Evolutionary conservation across 1,139 yeast genomes (phyloP), one percentile per base, ranked within the genome.

Genomic region (Suhomyces anneliseae): DNA sequence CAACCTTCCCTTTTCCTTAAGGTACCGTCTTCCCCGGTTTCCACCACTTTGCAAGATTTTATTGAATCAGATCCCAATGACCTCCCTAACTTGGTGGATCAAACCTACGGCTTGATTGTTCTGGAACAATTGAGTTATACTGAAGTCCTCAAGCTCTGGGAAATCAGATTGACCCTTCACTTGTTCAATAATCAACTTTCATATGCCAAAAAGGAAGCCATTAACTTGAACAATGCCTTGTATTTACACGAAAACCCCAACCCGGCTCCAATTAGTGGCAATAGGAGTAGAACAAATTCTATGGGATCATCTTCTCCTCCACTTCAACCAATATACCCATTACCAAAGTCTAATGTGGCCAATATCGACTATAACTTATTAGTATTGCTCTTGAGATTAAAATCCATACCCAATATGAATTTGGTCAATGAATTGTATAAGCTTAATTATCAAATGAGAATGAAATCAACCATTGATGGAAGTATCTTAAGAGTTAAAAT

Each of bases 351-450:
- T 47, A 60, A 65, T 42, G 61, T 64, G 9, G 55, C 60, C 33
- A 40, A 57, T 15, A 59, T 72, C 26, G 57, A 57, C 7, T 54
- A 61, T 46, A 57, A 55, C 47, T 53, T 68, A 27, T 53, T 70
- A 32, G 50, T 70, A n/a, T 54, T 72, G 14, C 49, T 74, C 24
- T 57, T 74, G 19, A 55, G 76, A 37, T 60, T 74, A 47, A 72
- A 72, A 51, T 66, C 74, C n/a, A 55, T 64, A 3, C 76, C 78
- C 11, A 71, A 65, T 47, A 43, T 70, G 55, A 60, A 60, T 34
- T 54, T 72, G 29, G 64, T 72, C 35, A 72, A 72, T 47, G 79
- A 74, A 47, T 54, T 72, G 39, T 74, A 72, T 57, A 72, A 74
- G 52, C 57, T 74, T 29, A 65, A 69, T 37, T 74, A 73, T 50